Percentiles rank a stretch among this genome's conserved stretches.
phyloP scores from a whole-genome alignment of 2,329 filamentous ascomycete genomes.

The Furcasterigmium sp. region DNA sequence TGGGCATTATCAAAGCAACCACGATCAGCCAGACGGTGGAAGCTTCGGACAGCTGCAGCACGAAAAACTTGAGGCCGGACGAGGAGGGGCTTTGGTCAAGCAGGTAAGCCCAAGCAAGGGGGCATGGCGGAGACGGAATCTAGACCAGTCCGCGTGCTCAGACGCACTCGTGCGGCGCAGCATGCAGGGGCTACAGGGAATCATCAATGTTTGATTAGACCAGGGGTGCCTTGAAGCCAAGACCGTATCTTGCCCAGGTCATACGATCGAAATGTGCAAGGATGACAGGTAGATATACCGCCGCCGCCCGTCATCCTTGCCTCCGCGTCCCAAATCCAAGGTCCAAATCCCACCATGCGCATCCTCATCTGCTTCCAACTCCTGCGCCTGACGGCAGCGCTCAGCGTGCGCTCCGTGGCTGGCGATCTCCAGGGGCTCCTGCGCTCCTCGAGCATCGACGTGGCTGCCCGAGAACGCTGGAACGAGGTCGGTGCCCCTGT shows the following conservation, averaged over 20 bases:
- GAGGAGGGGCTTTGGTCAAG: neutral
- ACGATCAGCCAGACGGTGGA: slow-evolving; percentile 8
- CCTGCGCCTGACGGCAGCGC: slow-evolving; percentile 3
- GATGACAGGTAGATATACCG: too few species aligned
- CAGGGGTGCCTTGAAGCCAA: too few species aligned
- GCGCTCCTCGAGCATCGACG: slow-evolving; percentile 1
- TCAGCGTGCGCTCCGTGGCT: slow-evolving; percentile 5
- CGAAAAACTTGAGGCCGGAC: slow-evolving; percentile 1
- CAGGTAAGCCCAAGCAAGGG: too few species aligned
- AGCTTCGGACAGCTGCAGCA: slow-evolving; percentile 5
- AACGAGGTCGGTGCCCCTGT: slow-evolving; percentile 11
- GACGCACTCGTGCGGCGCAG: too few species aligned
- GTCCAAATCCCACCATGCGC: slow-evolving; percentile 4
- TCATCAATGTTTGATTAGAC: too few species aligned
- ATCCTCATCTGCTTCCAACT: slow-evolving; percentile 6
- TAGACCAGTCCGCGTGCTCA: too few species aligned
- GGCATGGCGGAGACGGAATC: too few species aligned
- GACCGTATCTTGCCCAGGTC: too few species aligned
- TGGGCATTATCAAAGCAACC: slow-evolving; percentile 5
- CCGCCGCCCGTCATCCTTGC: neutral
- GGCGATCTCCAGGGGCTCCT: slow-evolving; percentile 3
- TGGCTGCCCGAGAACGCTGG: slow-evolving; percentile 10
- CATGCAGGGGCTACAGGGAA: too few species aligned
- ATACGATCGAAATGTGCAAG: too few species aligned
- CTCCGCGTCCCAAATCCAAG: neutral